A percentile compares a stretch with the other conserved stretches of the same genome.
These are phyloP conservation scores for Russula brevipes DNA, from an alignment of 768 basidiomycete species.

Conservation along the genomic window DNA sequence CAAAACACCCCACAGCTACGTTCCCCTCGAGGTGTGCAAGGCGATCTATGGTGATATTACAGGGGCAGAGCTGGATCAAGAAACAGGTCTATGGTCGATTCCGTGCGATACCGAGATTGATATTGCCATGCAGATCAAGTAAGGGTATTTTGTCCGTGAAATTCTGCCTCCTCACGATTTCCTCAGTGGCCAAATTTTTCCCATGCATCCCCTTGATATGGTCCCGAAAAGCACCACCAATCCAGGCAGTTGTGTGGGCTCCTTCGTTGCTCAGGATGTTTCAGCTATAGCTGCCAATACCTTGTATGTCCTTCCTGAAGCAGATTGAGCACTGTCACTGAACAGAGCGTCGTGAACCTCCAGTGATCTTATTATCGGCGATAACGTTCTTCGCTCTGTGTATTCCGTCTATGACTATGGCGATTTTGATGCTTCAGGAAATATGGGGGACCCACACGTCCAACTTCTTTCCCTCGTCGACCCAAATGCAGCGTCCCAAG, in stretches of 20 bases:
- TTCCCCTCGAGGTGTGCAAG: constrained; percentile 54
- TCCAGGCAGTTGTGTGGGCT: constrained; percentile 57
- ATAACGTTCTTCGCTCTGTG: constrained; percentile 76
- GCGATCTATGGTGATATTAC: constrained; percentile 62
- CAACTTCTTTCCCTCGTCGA: constrained; percentile 66
- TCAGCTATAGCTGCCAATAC: constrained; percentile 51
- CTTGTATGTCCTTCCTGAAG: constrained; percentile 39
- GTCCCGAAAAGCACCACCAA: constrained; percentile 45
- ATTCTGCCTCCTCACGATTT: background rate
- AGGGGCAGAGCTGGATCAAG: constrained; percentile 55
- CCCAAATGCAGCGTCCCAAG: constrained; percentile 61
- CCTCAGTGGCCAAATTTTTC: constrained; percentile 62
- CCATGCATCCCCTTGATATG: constrained; percentile 76
- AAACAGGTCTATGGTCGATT: constrained; percentile 58
- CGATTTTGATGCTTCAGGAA: constrained; percentile 58
- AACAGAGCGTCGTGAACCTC: constrained; percentile 10
- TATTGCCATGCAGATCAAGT: constrained; percentile 77
- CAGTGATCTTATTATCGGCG: constrained; percentile 81
- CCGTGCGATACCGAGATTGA: constrained; percentile 74
- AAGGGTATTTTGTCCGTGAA: constrained; percentile 26
- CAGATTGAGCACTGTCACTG: background rate
- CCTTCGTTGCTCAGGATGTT: constrained; percentile 63
- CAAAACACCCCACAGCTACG: constrained; percentile 47
- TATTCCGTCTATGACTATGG: constrained; percentile 85
- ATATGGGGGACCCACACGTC: constrained; percentile 74